Conservation (phyloP, 441 rosid species). For the Erodium texanum region DNA sequence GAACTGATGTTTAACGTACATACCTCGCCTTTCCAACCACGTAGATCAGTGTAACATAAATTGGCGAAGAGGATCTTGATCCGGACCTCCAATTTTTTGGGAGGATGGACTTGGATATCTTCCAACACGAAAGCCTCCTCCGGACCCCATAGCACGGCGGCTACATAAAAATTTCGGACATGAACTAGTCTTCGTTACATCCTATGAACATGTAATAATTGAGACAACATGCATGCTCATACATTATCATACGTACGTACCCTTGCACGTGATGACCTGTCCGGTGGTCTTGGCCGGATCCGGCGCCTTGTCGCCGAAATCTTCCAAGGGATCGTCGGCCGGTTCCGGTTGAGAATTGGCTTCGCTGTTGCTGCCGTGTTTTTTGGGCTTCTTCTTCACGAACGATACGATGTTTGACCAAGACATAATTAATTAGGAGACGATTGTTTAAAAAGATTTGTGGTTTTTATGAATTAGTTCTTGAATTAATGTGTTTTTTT, state of each 20-base stretch:
- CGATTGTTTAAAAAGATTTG: not conserved
- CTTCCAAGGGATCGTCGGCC: not conserved
- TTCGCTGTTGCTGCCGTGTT: not conserved
- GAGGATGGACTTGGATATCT: slow-evolving; percentile 37
- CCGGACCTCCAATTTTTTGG: slow-evolving; percentile 35
- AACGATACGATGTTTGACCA: slow-evolving; percentile 2
- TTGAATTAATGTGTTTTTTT: not conserved
- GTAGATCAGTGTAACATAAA: slow-evolving; percentile 38
- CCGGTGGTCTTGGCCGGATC: slow-evolving; percentile 18
- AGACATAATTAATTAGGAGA: not conserved
- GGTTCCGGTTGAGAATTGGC: not conserved
- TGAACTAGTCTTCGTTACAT: too few relatives aligned
- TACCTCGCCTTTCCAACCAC: slow-evolving; percentile 39
- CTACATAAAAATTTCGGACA: slow-evolving; percentile 10
- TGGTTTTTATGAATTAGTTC: not conserved
- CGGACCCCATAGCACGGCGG: slow-evolving; percentile 35
- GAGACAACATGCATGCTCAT: too few relatives aligned
- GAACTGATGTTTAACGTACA: too few relatives aligned
- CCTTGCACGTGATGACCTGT: slow-evolving; percentile 34
- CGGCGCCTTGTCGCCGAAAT: not conserved
- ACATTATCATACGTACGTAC: slow-evolving; percentile 23
- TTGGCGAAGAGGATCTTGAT: slow-evolving; percentile 34
- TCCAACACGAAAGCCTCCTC: slow-evolving; percentile 28
- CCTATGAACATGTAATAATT: too few relatives aligned
- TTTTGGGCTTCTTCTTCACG: not conserved